Base-by-base conservation (phyloP, 768 basidiomycete species). In the Hericium rajendrae region DNA sequence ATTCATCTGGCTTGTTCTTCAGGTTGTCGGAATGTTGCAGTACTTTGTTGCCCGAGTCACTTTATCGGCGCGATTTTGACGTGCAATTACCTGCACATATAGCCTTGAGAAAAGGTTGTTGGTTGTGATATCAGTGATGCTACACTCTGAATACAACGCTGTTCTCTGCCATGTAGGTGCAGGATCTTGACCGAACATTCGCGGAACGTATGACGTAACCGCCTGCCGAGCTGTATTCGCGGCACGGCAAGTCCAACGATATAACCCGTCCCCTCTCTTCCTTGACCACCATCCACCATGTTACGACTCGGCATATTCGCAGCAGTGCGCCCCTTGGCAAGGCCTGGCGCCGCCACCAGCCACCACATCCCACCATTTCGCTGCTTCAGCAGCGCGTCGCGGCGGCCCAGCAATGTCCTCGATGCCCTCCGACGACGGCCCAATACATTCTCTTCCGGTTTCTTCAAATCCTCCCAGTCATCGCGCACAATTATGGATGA, bases 401-500 rank as follows among this genome's bases (percentile, higher is more conserved):
- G 70, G 37, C 68, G 66, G 15, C 43, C n/a, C 16, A 16, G 8
- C 43, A 73, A 65, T 57, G 60, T 71, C 8, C 62, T 66, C 43
- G 65, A 69, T 53, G 57, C 67, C 2, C 53, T 72, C 50, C 70
- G 64, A 56, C 72, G 70, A 41, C 67, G 67, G 20, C 64, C 67
- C 20, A 37, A 55, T 50, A 55, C 58, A 37, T 61, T 64, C 57
- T 60, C 67, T 3, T 57, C 62, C 48, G 57, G 62, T 15, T 67
- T 68, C 48, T 61, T 58, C 48, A 66, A 62, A 53, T 67, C 67
- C 38, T 20, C 38, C 22, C 16, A 57, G 26, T 48, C 60, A 2
- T 72, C 78, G 37, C 75, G 85, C n/a, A 68, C 76, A 11, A 69
- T 83, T 22, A 70, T 76, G 56, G 82, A 80, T 3, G 79, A 83